These are phyloP conservation scores for Teratosphaeria zuluensis DNA, from an alignment of 2,329 filamentous ascomycete species.

Conservation along the genomic window DNA sequence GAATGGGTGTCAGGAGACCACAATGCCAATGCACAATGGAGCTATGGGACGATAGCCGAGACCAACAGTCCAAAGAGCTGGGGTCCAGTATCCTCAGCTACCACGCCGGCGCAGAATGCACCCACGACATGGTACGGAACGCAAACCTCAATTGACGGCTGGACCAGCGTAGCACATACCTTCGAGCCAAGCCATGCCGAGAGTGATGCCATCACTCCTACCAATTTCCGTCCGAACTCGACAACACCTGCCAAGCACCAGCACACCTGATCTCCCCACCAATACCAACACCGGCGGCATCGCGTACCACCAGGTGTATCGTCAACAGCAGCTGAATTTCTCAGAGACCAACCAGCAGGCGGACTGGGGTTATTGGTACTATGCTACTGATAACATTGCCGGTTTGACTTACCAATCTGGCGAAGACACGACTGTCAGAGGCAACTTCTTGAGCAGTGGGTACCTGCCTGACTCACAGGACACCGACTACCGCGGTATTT, in stretches of 20 bases:
- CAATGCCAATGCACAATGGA: constrained; percentile 51
- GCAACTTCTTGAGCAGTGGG: constrained; percentile 36
- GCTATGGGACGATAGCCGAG: constrained; percentile 34
- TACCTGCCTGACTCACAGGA: constrained; percentile 38
- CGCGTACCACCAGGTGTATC: constrained; percentile 51
- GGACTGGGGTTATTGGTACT: constrained; percentile 43
- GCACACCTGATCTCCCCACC: background rate
- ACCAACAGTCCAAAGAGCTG: background rate
- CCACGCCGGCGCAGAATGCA: background rate
- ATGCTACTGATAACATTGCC: constrained; percentile 29
- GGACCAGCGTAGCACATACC: constrained; percentile 5
- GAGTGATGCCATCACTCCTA: background rate
- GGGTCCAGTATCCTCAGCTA: background rate
- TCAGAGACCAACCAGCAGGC: constrained; percentile 39
- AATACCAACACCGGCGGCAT: constrained; percentile 25
- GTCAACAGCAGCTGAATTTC: constrained; percentile 39
- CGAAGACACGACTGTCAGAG: constrained; percentile 36
- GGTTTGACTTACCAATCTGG: constrained; percentile 40
- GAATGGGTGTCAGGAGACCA: constrained; percentile 54
- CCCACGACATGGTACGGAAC: constrained; percentile 8
- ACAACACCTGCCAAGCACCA: background rate
- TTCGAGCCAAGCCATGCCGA: constrained; percentile 5
- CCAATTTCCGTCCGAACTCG: background rate
- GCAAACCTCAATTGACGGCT: constrained; percentile 8
- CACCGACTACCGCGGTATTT: constrained; percentile 41